Percentiles rank a stretch among this genome's conserved stretches.
phyloP scores from a whole-genome alignment of 306 rosid genomes.

The Gastrolobium bilobum region DNA sequence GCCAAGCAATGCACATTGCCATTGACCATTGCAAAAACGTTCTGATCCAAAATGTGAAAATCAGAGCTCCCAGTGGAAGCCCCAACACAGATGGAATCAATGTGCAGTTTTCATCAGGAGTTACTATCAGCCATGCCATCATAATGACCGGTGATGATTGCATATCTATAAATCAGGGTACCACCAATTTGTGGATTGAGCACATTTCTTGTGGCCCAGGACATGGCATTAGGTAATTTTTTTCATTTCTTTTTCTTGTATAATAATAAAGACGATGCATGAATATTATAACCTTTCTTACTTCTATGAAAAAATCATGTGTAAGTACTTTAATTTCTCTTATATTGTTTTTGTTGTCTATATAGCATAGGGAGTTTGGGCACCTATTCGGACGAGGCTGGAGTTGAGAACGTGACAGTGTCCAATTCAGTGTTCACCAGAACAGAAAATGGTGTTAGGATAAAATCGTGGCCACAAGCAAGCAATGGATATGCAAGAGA shows the following conservation, averaged over 20 bases:
- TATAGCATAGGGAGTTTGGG: slow-evolving; percentile 59
- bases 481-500: slow-evolving; percentile 50
- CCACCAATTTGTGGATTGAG: slow-evolving; percentile 55
- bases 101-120: slow-evolving; percentile 50
- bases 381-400: slow-evolving; percentile 24
- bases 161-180: slow-evolving; percentile 59
- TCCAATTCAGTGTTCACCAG: slow-evolving; percentile 38
- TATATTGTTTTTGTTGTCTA: not conserved
- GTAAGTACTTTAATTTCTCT: too few species aligned
- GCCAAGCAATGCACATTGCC: slow-evolving; percentile 57
- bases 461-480: slow-evolving; percentile 55
- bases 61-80: slow-evolving; percentile 61
- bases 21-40: slow-evolving; percentile 55
- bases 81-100: slow-evolving; percentile 74
- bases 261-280: too few species aligned
- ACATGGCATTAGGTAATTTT: slow-evolving; percentile 64
- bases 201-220: slow-evolving; percentile 67
- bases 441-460: slow-evolving; percentile 53
- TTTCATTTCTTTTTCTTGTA: not conserved
- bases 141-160: slow-evolving; percentile 73
- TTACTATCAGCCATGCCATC: slow-evolving; percentile 44
- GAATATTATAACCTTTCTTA: too few species aligned
- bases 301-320: too few species aligned
- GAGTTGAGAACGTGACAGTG: slow-evolving; percentile 56
- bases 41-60: slow-evolving; percentile 46